phyloP scores from a whole-genome alignment of 306 rosid genomes.

The Coriaria nepalensis region DNA sequence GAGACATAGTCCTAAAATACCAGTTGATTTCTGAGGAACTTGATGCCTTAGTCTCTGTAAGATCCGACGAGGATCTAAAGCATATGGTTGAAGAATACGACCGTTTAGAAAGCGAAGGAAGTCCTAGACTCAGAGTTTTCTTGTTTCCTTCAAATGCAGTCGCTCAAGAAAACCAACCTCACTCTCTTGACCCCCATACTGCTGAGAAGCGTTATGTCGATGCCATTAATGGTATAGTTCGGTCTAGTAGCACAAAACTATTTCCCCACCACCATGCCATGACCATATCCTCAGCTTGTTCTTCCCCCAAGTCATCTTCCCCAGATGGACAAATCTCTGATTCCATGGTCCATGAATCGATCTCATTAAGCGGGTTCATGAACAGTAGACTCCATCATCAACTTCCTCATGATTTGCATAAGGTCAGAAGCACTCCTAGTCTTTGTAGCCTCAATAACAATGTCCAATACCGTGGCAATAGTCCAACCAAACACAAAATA shows the following conservation, averaged over 20 bases:
- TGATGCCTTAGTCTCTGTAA: constrained; percentile 48
- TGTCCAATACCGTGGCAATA: constrained; percentile 4
- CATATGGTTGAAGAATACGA: constrained; percentile 67
- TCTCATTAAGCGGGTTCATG: constrained; percentile 1
- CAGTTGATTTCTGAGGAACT: constrained; percentile 51
- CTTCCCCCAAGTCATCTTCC: constrained; percentile 58
- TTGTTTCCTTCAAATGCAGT: constrained; percentile 35
- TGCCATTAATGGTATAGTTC: constrained; percentile 51
- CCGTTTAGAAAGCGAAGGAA: constrained; percentile 29
- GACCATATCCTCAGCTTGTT: constrained; percentile 31
- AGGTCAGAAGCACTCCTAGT: constrained; percentile 59
- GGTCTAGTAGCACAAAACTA: no score
- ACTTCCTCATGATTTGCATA: no score
- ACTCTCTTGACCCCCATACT: constrained; percentile 19
- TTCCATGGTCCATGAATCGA: constrained; percentile 7
- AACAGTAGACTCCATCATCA: background rate
- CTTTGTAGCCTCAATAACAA: constrained; percentile 25
- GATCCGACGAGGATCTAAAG: constrained; percentile 53
- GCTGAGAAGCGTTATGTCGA: constrained; percentile 65
- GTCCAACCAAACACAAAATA: constrained; percentile 3
- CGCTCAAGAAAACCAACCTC: constrained; percentile 20
- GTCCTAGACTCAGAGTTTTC: constrained; percentile 46
- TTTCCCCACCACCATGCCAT: constrained; percentile 5
- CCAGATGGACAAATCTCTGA: constrained; percentile 33
- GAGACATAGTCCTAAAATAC: constrained; percentile 59